Base-by-base conservation (phyloP, 1,284 basidiomycete species). In the Trichosporon coremiiforme region DNA sequence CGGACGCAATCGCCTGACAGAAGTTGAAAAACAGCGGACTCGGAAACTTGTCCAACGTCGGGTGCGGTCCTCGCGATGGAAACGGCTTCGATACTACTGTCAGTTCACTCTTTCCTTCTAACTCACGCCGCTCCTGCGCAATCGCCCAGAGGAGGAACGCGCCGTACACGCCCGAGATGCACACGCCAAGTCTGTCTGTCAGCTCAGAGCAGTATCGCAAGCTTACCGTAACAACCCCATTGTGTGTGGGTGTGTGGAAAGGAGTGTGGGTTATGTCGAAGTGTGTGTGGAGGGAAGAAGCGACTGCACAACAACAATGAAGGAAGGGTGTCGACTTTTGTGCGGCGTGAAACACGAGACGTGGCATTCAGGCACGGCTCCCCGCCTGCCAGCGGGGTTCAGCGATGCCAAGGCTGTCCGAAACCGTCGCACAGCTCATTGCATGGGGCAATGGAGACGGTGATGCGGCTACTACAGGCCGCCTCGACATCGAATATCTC, bases 21-120 rank as follows among this genome's bases (percentile, higher is more conserved):
- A 91, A 94, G 73, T 92, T 92, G 83, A 98, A 88, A 79, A 96
- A 91, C 22, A 96, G 85, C 0, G 93, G 89, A 0, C 92, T 95
- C 75, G 90, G 89, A 85, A 97, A 97, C 82, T 90, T 92, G 76
- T 72, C 71, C 57, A 62, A 7, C n/a, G 62, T 78, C 74, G 0
- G 76, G 71, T 20, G 76, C 70, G 73, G 90, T 88, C 75, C 88
- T 85, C 9, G 89, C 6, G 57, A 87, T 70, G 89, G 86, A 84
- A 94, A 94, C 10, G 93, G 93, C 60, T 91, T 90, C 20, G 93
- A 93, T 71, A 95, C 92, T 94, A 66, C 38, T 29, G 35, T 62
- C 29, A 62, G 57, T 10, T 33, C 6, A 3, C 17, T 29, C 13
- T 2, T 25, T 13, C 12, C 31, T 17, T 6, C 2, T 8, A n/a